phyloP scores from a whole-genome alignment of 2,329 filamentous ascomycete genomes.

The Claviceps paspali region DNA sequence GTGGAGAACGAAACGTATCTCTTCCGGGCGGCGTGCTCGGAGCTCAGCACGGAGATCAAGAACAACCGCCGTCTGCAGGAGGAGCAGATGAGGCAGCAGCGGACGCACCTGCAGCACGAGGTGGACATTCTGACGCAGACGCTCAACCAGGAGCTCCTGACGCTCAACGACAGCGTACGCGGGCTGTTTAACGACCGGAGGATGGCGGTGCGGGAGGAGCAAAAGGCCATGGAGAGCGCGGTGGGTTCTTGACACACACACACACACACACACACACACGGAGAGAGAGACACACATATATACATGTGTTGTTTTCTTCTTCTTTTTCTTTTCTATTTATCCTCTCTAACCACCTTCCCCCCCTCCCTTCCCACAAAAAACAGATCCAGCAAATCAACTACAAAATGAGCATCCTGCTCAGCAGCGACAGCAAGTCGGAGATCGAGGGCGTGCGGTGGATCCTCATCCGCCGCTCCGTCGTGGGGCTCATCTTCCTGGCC shows the following conservation, averaged over 20 bases:
- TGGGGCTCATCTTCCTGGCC: constrained; percentile 52
- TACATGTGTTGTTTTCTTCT: no score
- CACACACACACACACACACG: no score
- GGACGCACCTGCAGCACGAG: constrained; percentile 81
- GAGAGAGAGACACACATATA: no score
- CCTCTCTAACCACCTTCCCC: no score
- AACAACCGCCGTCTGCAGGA: constrained; percentile 62
- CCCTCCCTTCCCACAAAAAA: no score
- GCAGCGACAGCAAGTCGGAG: constrained; percentile 80
- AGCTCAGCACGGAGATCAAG: constrained; percentile 74
- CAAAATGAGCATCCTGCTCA: constrained; percentile 81
- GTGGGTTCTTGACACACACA: no score
- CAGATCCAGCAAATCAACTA: constrained; percentile 90
- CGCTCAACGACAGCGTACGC: constrained; percentile 79
- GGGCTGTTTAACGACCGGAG: constrained; percentile 94
- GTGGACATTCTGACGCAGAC: constrained; percentile 83
- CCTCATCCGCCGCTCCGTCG: constrained; percentile 45
- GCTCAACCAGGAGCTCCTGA: constrained; percentile 67
- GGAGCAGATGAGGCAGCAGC: constrained; percentile 68
- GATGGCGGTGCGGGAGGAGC: constrained; percentile 80
- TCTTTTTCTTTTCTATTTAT: no score
- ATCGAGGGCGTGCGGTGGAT: constrained; percentile 90
- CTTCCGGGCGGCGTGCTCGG: constrained; percentile 84
- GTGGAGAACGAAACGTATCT: constrained; percentile 92
- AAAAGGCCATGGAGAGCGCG: constrained; percentile 67